phyloP scores from a whole-genome alignment of 257 asterid genomes.

The Nyctanthes arbortristis region DNA sequence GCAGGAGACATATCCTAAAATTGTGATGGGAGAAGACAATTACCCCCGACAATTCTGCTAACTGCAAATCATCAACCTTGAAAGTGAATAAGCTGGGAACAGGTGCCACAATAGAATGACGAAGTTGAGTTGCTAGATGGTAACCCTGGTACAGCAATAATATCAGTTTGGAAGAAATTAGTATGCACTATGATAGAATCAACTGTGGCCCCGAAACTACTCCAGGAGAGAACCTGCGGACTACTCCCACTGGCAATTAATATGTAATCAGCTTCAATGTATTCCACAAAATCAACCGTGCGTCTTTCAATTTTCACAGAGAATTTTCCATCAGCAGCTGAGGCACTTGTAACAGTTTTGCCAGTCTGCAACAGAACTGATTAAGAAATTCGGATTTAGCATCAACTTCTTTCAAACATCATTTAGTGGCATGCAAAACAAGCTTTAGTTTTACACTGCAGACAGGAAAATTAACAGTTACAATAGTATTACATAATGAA shows the following conservation, averaged over 20 bases:
- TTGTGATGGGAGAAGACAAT: slow-evolving; percentile 31
- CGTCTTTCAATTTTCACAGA: slow-evolving; percentile 73
- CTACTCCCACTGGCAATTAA: slow-evolving; percentile 92
- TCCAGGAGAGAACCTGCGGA: slow-evolving; percentile 60
- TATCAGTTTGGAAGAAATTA: slow-evolving; percentile 18
- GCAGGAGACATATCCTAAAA: slow-evolving; percentile 21
- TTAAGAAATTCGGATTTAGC: slow-evolving; percentile 33
- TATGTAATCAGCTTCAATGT: slow-evolving; percentile 67
- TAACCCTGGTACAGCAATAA: slow-evolving; percentile 60
- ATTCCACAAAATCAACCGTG: slow-evolving; percentile 52
- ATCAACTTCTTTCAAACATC: slow-evolving; percentile 23
- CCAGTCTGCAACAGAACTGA: slow-evolving; percentile 83
- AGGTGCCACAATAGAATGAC: slow-evolving; percentile 85
- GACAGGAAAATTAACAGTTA: neutral
- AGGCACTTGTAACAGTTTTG: slow-evolving; percentile 69
- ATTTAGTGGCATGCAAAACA: slow-evolving; percentile 7
- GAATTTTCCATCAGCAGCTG: slow-evolving; percentile 57
- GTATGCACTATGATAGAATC: slow-evolving; percentile 14
- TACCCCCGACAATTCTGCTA: slow-evolving; percentile 92
- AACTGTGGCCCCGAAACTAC: slow-evolving; percentile 17
- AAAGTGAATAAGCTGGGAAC: slow-evolving; percentile 97
- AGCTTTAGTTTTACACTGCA: slow-evolving; percentile 7
- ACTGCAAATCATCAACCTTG: slow-evolving; percentile 75
- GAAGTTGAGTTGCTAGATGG: slow-evolving; percentile 75
- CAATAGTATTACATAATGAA: neutral